Conservation (phyloP, 2,329 filamentous ascomycete genomes). For the Cercospora zeae-maydis region DNA sequence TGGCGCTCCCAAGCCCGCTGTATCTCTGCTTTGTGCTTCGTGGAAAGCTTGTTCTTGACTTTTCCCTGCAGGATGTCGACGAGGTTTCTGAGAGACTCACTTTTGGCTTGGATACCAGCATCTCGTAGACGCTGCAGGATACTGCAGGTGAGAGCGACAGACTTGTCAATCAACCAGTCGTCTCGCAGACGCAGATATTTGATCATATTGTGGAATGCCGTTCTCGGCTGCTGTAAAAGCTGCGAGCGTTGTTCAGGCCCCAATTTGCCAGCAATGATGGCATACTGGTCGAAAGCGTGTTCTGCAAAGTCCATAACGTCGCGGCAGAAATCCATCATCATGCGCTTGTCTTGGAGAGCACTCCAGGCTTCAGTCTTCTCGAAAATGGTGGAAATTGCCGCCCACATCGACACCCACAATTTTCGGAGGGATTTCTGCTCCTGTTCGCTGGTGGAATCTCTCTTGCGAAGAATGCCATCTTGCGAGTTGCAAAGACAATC, state of each 20-base stretch:
- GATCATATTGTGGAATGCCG: conserved; percentile 61
- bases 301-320: conserved; percentile 94
- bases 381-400: conserved; percentile 75
- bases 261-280: conserved; percentile 72
- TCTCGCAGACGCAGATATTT: conserved; percentile 91
- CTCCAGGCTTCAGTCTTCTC: conserved; percentile 76
- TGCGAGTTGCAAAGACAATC: conserved; percentile 63
- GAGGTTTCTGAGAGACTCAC: conserved; percentile 58
- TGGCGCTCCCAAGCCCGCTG: conserved; percentile 57
- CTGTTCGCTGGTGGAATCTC: conserved; percentile 50
- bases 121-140: conserved; percentile 78
- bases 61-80: conserved; percentile 60
- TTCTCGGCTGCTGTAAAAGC: conserved; percentile 62
- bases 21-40: conserved; percentile 81
- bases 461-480: conserved; percentile 58
- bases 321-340: conserved; percentile 89
- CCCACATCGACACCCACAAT: conserved; percentile 86
- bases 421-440: conserved; percentile 65
- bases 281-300: conserved; percentile 77
- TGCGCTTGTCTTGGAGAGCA: conserved; percentile 64
- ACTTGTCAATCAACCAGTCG: conserved; percentile 74
- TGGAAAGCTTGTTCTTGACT: conserved; percentile 73
- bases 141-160: conserved; percentile 78
- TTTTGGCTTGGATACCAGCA: conserved; percentile 66
- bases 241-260: conserved; percentile 33